Evolutionary conservation across 179 eudicot species (phyloP).

Genomic region (Drosera spatulata): DNA sequence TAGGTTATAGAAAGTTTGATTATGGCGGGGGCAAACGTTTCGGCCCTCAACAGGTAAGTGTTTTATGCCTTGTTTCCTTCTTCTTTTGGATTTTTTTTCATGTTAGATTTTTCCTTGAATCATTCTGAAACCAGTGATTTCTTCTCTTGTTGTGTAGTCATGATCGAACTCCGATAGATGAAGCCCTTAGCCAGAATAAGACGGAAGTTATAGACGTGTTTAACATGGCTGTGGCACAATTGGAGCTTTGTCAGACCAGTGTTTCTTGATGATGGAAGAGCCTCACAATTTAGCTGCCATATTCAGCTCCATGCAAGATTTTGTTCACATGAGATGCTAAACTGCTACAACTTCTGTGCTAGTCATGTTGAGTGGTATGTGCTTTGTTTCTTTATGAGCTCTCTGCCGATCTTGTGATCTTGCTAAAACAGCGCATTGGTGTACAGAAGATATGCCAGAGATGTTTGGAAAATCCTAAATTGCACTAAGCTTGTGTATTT

Average conservation of each 20-base stretch:
- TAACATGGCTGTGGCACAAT: slow-evolving; percentile 46
- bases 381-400: too few species aligned
- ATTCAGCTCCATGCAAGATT: too few species aligned
- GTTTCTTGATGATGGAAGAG: slow-evolving; percentile 25
- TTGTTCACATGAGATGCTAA: too few species aligned
- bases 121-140: background rate
- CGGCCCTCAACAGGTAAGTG: slow-evolving; percentile 51
- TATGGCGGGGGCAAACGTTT: slow-evolving; percentile 57
- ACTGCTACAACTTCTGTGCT: too few species aligned
- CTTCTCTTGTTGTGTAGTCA: slow-evolving; percentile 30
- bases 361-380: too few species aligned
- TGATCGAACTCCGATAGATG: slow-evolving; percentile 74
- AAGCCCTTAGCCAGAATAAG: slow-evolving; percentile 56
- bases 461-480: too few species aligned
- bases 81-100: too few species aligned
- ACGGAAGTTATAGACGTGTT: slow-evolving; percentile 69
- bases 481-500: too few species aligned
- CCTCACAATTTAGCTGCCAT: too few species aligned
- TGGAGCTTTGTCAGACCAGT: slow-evolving; percentile 47
- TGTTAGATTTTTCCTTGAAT: background rate
- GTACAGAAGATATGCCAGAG: too few species aligned
- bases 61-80: background rate
- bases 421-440: too few species aligned
- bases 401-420: too few species aligned
- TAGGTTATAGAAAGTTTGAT: slow-evolving; percentile 70